Base-by-base conservation (phyloP, 73 alveolate genomes). In the Paramecium caudatum region DNA sequence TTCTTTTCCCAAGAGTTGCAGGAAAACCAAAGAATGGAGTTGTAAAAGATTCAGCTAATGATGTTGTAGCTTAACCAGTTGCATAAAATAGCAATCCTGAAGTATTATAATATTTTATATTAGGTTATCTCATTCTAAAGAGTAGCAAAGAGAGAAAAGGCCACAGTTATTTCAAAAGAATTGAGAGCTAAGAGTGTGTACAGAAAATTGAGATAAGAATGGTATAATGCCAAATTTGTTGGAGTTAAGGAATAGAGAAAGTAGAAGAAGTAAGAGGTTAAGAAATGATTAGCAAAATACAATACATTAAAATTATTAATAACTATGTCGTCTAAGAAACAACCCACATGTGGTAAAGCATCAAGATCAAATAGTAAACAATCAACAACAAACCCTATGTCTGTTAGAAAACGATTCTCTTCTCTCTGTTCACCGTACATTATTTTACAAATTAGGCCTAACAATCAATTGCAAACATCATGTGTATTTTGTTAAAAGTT, bases 1-100 rank as follows among this genome's bases (percentile, higher is more conserved):
- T 96, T 82, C 94, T 98, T 91, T 98, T 92, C 95, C 99, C 99
- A 47, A 94, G 97, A 83, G 93, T 95, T 61, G 97, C 96, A 50
- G 96, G 93, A 45, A 97, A 97, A 94, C 95, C 96, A 55, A 96
- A 96, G 94, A 97, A 97, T 94, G 98, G 98, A 55, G 94, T 82
- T 46, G 92, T 95, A 81, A 91, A 91, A 55, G 98, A 95, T 80
- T 32, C 80, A 27, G 30, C 80, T 27, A 55, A 43, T 39, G 69
- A 74, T 9, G 47, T 27, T 37, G 65, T 21, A 16, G 88, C 69
- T 41, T 45, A 37, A 16, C 80, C 80, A 23, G 70, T 74, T 3
- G 65, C 68, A 15, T 74, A 74, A 74, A 74, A 74, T 21, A 43
- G 13, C 43, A 74, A 74, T 39, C 88, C 88, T 10, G 88, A 74